Evolutionary conservation across 345 rosid genomes (phyloP), one percentile per base, ranked within the genome.

Genomic region (Pelargonium nanum): DNA sequence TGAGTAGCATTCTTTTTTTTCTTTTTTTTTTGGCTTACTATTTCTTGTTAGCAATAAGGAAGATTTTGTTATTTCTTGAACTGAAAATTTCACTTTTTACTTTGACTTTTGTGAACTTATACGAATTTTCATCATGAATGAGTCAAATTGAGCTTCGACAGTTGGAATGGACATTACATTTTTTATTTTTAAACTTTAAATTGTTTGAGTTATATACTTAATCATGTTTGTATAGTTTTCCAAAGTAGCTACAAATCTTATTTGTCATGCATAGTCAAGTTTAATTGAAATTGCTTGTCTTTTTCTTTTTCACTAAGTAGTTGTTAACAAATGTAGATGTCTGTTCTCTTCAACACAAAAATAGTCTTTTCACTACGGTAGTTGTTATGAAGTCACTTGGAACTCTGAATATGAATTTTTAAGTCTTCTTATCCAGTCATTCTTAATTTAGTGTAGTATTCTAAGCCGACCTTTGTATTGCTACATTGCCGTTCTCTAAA

Each of bases 1-100:
- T 87, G 61, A 77, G 85, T 79, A 17, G 53, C 34, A 21, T 58
- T 59, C 10, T 17, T 40, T 16, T 34, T 61, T 50, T 51, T 0
- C 30, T 17, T 44, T 28, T 1, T 23, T 26, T 12, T 2, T 25
- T 51, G 2, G 10, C 2, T 16, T 10, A n/a, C 30, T 52, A 26
- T 54, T 7, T 25, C 24, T 6, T 21, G 4, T 20, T 12, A 26
- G 10, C 16, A 53, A 12, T 32, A 21, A 25, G 17, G 62, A 59
- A 30, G 62, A 21, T 59, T 32, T 58, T 48, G 23, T 32, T 58
- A 15, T 13, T 20, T 44, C 0, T 32, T 28, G 20, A 28, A 19
- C 23, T 16, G 19, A 21, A 44, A 34, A 34, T 34, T 4, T 34
- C 4, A 34, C 45, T n/a, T 34, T 34, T 34, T 5, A 34, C 45